These are phyloP conservation scores for Coriaria nepalensis DNA, from an alignment of 306 rosid genomes.

Conservation along the genomic window DNA sequence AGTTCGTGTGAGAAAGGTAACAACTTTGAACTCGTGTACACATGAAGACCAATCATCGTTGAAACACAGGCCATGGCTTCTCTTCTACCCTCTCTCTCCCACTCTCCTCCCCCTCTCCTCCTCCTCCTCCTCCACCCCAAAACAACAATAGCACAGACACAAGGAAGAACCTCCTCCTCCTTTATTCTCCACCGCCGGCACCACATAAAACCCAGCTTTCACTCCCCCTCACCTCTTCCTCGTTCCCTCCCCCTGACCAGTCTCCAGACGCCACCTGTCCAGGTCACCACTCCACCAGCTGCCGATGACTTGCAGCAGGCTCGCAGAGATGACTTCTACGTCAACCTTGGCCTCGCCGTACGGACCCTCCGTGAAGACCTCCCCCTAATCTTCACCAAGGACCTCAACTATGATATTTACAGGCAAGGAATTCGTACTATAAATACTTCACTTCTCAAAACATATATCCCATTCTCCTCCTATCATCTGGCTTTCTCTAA, in stretches of 20 bases:
- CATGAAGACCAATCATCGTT: too few species aligned
- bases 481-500: background rate
- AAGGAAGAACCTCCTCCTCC: too few species aligned
- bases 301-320: constrained; percentile 36
- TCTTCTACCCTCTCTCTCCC: constrained; percentile 55
- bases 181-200: constrained; percentile 30
- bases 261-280: constrained; percentile 29
- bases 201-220: constrained; percentile 25
- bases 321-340: constrained; percentile 57
- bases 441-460: too few species aligned
- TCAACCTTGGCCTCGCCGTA: constrained; percentile 83
- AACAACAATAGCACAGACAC: constrained; percentile 32
- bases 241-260: constrained; percentile 17
- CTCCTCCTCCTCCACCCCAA: constrained; percentile 33
- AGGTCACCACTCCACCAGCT: constrained; percentile 34
- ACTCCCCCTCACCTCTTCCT: constrained; percentile 17
- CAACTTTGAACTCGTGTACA: too few species aligned
- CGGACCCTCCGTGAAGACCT: constrained; percentile 83
- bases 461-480: background rate
- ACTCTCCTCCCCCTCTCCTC: constrained; percentile 36
- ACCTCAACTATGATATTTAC: constrained; percentile 83
- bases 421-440: constrained; percentile 32
- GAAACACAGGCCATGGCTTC: constrained; percentile 46
- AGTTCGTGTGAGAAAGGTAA: too few species aligned
- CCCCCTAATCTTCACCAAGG: constrained; percentile 60